These are phyloP conservation scores for Moringa oleifera DNA, from an alignment of 345 rosid species.

Conservation along the genomic window DNA sequence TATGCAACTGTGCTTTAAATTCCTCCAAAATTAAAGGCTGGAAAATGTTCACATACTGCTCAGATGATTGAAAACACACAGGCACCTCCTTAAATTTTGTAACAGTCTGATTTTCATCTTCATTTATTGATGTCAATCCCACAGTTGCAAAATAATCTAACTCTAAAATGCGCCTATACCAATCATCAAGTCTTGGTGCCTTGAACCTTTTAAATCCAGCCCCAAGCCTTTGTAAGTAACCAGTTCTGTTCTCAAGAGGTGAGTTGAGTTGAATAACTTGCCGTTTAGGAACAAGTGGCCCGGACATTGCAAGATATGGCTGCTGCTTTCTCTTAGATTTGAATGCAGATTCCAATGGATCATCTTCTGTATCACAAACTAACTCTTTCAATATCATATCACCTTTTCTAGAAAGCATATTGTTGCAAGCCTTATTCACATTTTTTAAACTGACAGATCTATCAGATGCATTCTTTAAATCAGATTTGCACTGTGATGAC, in stretches of 20 bases:
- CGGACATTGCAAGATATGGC: conserved; percentile 36
- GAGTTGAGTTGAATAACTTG: conserved; percentile 88
- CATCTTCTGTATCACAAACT: conserved; percentile 35
- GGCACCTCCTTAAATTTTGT: conserved; percentile 77
- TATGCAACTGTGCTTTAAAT: conserved; percentile 88
- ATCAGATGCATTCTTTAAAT: conserved; percentile 26
- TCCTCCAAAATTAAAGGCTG: conserved; percentile 93
- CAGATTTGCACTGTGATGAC: conserved; percentile 25
- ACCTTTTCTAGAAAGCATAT: conserved; percentile 29
- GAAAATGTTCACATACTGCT: conserved; percentile 73
- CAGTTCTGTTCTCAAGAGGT: conserved; percentile 47
- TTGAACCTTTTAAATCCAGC: conserved; percentile 69
- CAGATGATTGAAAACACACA: conserved; percentile 72
- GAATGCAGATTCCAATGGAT: conserved; percentile 43
- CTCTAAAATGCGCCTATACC: conserved; percentile 87
- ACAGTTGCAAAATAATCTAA: conserved; percentile 76
- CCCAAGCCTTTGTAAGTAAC: conserved; percentile 46
- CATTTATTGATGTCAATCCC: conserved; percentile 47
- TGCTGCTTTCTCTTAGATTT: conserved; percentile 40
- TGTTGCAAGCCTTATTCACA: conserved; percentile 24
- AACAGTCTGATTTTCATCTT: conserved; percentile 33
- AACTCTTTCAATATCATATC: conserved; percentile 44
- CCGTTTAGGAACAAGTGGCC: conserved; percentile 62
- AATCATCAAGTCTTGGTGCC: conserved; percentile 84
- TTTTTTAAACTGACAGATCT: conserved; percentile 27